phyloP scores from a whole-genome alignment of 2,329 filamentous ascomycete genomes.

The Ceratocystis cubensis region DNA sequence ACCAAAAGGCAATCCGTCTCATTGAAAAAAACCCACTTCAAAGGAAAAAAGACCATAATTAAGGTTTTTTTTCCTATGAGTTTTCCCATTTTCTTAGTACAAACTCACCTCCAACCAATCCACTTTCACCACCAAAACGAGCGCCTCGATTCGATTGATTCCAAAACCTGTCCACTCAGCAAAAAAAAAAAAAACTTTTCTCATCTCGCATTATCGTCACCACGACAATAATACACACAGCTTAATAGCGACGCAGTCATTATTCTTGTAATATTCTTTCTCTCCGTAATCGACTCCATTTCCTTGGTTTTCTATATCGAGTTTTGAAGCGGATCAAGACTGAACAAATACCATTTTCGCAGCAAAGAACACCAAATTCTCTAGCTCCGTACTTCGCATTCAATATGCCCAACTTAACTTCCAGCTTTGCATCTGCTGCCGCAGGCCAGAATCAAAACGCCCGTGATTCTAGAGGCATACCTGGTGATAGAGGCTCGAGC shows the following conservation, averaged over 20 bases:
- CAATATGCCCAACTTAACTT: conserved; percentile 57
- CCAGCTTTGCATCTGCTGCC: conserved; percentile 73
- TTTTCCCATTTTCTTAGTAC: background rate
- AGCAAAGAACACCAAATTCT: background rate
- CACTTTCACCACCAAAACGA: conserved; percentile 9
- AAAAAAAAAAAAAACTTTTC: background rate
- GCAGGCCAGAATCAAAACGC: conserved; percentile 54
- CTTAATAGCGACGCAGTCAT: background rate
- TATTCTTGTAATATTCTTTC: background rate
- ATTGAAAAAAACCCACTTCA: conserved; percentile 5
- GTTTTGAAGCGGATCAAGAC: background rate
- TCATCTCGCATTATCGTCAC: background rate
- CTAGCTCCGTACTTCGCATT: conserved; percentile 9
- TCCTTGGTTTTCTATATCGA: background rate
- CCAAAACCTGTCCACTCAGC: conserved; percentile 6
- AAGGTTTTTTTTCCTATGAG: conserved; percentile 1
- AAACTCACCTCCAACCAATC: conserved; percentile 7
- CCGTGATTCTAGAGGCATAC: conserved; percentile 47
- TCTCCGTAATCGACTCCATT: background rate
- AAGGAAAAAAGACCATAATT: background rate
- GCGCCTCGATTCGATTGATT: background rate
- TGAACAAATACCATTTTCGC: background rate
- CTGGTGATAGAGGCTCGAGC: conserved; percentile 28
- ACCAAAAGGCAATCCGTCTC: background rate
- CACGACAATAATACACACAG: background rate